Evolutionary conservation across 2,329 filamentous ascomycete genomes (phyloP).

Genomic region (Bipolaris oryzae): DNA sequence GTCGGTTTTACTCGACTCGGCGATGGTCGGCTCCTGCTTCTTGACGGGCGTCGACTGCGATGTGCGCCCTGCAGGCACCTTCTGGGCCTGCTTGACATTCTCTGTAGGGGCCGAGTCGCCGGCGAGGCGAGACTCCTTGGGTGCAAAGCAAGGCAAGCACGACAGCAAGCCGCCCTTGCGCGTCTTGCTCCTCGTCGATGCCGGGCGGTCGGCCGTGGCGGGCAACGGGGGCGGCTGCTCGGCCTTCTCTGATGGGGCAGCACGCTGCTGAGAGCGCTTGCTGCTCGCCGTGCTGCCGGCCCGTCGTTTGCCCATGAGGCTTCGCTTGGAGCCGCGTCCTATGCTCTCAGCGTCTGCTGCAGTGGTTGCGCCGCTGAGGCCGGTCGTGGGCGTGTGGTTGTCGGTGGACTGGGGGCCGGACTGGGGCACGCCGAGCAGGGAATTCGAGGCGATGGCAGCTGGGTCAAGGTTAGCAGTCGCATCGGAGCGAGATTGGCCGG

Average conservation of each 20-base stretch:
- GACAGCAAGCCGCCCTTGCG: constrained; percentile 52
- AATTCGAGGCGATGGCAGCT: constrained; percentile 19
- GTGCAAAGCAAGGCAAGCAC: constrained; percentile 71
- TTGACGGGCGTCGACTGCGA: constrained; percentile 58
- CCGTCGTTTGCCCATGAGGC: constrained; percentile 53
- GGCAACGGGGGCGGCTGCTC: constrained; percentile 42
- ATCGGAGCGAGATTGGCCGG: neutral
- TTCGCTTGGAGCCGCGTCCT: constrained; percentile 54
- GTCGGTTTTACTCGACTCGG: constrained; percentile 53
- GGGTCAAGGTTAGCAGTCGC: constrained; percentile 4
- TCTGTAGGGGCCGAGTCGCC: constrained; percentile 54
- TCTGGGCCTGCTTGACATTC: constrained; percentile 51
- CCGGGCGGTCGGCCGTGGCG: constrained; percentile 37
- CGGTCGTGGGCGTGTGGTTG: constrained; percentile 47
- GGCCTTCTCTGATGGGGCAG: constrained; percentile 50
- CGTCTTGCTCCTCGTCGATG: constrained; percentile 46
- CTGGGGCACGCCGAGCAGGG: constrained; percentile 46
- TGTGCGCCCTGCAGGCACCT: constrained; percentile 46
- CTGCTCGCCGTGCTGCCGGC: constrained; percentile 55
- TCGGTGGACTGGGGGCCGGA: constrained; percentile 42
- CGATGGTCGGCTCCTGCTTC: constrained; percentile 55
- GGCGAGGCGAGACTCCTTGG: constrained; percentile 60
- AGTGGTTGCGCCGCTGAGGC: constrained; percentile 51
- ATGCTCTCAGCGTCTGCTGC: constrained; percentile 54
- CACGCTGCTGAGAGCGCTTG: constrained; percentile 51